Evolutionary conservation across 257 asterid species (phyloP).

Genomic region (Primulina eburnea): DNA sequence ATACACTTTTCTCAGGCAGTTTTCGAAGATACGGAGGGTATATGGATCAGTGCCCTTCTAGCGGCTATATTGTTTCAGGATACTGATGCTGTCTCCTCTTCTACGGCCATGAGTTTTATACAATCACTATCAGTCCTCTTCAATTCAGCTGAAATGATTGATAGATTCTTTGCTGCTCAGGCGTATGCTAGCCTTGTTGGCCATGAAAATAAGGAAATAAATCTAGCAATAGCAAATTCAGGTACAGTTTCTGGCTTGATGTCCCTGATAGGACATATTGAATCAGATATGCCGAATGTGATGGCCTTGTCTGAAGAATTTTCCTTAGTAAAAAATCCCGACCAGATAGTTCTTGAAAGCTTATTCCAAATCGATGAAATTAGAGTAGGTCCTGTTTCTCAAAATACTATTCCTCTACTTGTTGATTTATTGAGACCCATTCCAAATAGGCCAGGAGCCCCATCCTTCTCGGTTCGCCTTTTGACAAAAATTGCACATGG

Average conservation of each 20-base stretch:
- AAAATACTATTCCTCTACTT: slow-evolving; percentile 64
- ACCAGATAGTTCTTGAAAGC: slow-evolving; percentile 56
- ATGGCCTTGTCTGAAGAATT: slow-evolving; percentile 66
- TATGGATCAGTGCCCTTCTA: slow-evolving; percentile 77
- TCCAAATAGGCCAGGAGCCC: slow-evolving; percentile 86
- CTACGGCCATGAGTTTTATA: slow-evolving; percentile 50
- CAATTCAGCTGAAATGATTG: slow-evolving; percentile 66
- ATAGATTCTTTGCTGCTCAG: slow-evolving; percentile 78
- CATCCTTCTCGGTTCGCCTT: slow-evolving; percentile 61
- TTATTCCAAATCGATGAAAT: slow-evolving; percentile 74
- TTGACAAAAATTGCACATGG: slow-evolving; percentile 74
- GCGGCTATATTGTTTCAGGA: slow-evolving; percentile 78
- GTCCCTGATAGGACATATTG: slow-evolving; percentile 62
- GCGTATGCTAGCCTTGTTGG: slow-evolving; percentile 74
- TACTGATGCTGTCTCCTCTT: slow-evolving; percentile 47
- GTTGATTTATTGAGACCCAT: slow-evolving; percentile 85
- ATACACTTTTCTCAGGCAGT: slow-evolving; percentile 52
- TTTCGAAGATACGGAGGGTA: slow-evolving; percentile 70
- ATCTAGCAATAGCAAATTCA: slow-evolving; percentile 69
- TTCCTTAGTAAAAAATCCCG: slow-evolving; percentile 69
- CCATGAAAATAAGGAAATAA: slow-evolving; percentile 57
- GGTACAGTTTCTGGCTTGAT: slow-evolving; percentile 68
- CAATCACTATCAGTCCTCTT: slow-evolving; percentile 52
- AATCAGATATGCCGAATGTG: slow-evolving; percentile 62
- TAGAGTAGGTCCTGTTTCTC: slow-evolving; percentile 63